phyloP scores from a whole-genome alignment of 495 filamentous ascomycete genomes.

The Hypoxylon fragiforme region DNA sequence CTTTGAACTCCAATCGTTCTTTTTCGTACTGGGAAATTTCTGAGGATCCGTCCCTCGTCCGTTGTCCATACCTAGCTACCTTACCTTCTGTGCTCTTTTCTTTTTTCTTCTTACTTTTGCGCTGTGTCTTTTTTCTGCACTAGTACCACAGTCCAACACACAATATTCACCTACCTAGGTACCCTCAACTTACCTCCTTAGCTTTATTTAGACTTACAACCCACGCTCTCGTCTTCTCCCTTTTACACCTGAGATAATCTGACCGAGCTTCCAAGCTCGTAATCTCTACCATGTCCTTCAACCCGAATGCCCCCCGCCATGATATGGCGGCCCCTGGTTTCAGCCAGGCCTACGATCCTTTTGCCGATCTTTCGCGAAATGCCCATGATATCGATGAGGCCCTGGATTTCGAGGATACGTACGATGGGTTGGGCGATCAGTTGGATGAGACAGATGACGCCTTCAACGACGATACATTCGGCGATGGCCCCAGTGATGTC shows the following conservation, averaged over 20 bases:
- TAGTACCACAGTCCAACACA: too few species aligned
- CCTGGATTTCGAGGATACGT: slow-evolving; percentile 95
- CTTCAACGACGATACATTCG: slow-evolving; percentile 99
- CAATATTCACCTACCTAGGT: too few species aligned
- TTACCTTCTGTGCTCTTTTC: too few species aligned
- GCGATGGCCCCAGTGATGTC: slow-evolving; percentile 48
- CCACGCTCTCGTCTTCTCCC: too few species aligned
- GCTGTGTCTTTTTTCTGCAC: too few species aligned
- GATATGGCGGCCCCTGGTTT: slow-evolving; percentile 67
- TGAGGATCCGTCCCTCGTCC: too few species aligned
- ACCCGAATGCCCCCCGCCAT: slow-evolving; percentile 72
- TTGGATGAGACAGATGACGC: slow-evolving; percentile 91
- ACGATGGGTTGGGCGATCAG: slow-evolving; percentile 91
- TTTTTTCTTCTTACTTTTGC: too few species aligned
- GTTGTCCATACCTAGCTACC: too few species aligned
- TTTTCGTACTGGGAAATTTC: too few species aligned
- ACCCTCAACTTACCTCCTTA: too few species aligned
- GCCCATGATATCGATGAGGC: slow-evolving; percentile 77
- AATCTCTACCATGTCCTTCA: slow-evolving; percentile 72
- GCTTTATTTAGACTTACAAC: too few species aligned
- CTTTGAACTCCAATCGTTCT: neutral
- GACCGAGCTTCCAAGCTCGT: slow-evolving; percentile 1
- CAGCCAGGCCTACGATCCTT: slow-evolving; percentile 82
- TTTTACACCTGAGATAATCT: too few species aligned
- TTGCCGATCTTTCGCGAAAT: slow-evolving; percentile 72